A percentile compares a stretch with the other conserved stretches of the same genome.
Evolutionary conservation across 129 eudicot genomes (phyloP).

Genomic region (Flaveria linearis): DNA sequence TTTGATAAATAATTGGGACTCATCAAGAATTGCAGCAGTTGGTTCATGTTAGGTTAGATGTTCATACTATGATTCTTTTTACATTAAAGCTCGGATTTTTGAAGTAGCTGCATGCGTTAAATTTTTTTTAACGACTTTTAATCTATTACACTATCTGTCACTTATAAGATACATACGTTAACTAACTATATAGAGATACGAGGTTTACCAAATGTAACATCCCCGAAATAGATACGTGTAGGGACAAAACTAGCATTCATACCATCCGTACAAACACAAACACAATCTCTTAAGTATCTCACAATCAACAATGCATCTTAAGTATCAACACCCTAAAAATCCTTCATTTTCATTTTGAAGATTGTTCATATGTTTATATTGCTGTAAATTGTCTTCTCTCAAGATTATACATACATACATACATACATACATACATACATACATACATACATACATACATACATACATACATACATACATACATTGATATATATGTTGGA

Average conservation of each 20-base stretch:
- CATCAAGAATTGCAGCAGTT: constrained; percentile 42
- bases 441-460: not conserved
- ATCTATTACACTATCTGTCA: no score
- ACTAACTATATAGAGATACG: constrained; percentile 11
- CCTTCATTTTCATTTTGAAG: constrained; percentile 26
- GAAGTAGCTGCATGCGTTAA: constrained; percentile 26
- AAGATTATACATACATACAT: not conserved
- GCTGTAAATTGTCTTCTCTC: not conserved
- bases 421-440: not conserved
- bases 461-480: not conserved
- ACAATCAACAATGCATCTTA: constrained; percentile 18
- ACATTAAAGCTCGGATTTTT: constrained; percentile 30
- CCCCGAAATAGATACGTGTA: constrained; percentile 28
- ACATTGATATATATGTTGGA: not conserved
- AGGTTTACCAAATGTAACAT: constrained; percentile 32
- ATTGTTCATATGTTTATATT: constrained; percentile 27
- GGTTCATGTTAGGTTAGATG: constrained; percentile 46
- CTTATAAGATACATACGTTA: no score
- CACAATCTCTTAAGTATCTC: constrained; percentile 18
- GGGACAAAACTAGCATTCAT: constrained; percentile 31
- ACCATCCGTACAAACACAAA: constrained; percentile 30
- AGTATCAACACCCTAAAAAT: not conserved
- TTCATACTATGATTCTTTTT: constrained; percentile 11
- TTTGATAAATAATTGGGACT: constrained; percentile 34
- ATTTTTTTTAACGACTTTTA: not conserved